These are phyloP conservation scores for Solanum appendiculatum DNA, from an alignment of 257 asterid species.

Conservation along the genomic window DNA sequence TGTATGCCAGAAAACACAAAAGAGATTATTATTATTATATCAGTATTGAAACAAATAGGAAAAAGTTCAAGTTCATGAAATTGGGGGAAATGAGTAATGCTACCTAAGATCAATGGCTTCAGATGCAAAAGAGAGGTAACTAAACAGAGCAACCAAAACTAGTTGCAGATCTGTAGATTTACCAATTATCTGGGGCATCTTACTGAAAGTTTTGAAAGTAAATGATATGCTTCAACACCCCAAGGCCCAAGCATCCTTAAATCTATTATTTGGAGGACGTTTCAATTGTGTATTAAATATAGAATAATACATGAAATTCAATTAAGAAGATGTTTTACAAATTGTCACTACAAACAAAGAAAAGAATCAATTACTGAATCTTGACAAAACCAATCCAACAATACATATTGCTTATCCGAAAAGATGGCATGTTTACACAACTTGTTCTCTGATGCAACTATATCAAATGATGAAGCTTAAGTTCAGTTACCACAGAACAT, in stretches of 20 bases:
- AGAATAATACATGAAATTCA: neutral
- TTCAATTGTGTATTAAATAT: neutral
- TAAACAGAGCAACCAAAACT: neutral
- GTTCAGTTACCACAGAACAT: neutral
- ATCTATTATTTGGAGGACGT: neutral
- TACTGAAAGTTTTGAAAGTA: neutral
- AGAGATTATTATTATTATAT: neutral
- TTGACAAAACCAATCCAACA: neutral
- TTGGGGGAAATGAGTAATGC: neutral
- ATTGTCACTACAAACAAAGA: neutral
- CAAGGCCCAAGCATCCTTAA: neutral
- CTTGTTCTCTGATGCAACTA: neutral
- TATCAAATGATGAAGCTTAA: neutral
- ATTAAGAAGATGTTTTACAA: fast-evolving
- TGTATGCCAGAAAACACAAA: neutral
- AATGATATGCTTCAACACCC: neutral
- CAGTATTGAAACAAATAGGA: neutral
- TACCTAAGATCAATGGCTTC: neutral
- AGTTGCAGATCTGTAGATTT: neutral
- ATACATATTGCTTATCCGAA: neutral
- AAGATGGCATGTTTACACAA: neutral
- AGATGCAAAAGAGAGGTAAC: neutral
- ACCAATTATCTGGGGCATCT: neutral
- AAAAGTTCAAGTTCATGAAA: neutral
- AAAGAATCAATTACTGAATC: neutral